Base-by-base conservation (phyloP, 2,329 filamentous ascomycete species). In the Ophiostoma australiae region DNA sequence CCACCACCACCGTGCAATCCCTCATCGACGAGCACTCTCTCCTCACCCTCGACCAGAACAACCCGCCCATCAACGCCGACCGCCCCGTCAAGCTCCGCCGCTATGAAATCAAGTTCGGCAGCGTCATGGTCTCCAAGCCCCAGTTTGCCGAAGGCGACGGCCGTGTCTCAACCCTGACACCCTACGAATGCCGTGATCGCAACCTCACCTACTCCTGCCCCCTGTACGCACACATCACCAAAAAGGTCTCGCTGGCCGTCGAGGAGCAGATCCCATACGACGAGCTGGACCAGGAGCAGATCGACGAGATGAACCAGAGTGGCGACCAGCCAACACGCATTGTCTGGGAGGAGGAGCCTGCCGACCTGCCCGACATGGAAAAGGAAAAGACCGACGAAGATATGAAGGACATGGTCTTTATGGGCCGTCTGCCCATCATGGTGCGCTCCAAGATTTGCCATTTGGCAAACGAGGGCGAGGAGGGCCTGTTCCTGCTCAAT, bases 351-450 rank as follows among this genome's bases (percentile, higher is more conserved):
- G 84, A 89, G 11, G 87, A 89, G 72, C 84, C 86, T 72, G 80
- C 81, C 20, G 82, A 85, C 39, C 79, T 84, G 20, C 83, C 84
- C 27, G 85, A 87, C 31, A 80, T 82, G 15, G 83, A 85, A 69
- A 82, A 83, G 70, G 82, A 84, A 68, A 83, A 85, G 73, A 81
- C 63, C 20, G 84, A 85, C n/a, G 82, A 86, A 71, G 84, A 86
- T 27, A 86, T 89, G 77, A 86, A 87, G 73, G 87, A 91, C 75
- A 88, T 89, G 76, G 90, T 97, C 52, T 98, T 96, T 79, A 93
- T 98, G 73, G 95, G 95, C 76, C 97, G 97, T 79, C 86, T 99
- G 76, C 95, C 95, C 2, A 93, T 98, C 78, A 99, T 99, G 95
- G 86, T 99, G 76, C 97, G 97, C 82, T 97, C 94, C 39, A 92